These are phyloP conservation scores for Metschnikowia matae DNA, from an alignment of 805 yeast species.

Conservation along the genomic window DNA sequence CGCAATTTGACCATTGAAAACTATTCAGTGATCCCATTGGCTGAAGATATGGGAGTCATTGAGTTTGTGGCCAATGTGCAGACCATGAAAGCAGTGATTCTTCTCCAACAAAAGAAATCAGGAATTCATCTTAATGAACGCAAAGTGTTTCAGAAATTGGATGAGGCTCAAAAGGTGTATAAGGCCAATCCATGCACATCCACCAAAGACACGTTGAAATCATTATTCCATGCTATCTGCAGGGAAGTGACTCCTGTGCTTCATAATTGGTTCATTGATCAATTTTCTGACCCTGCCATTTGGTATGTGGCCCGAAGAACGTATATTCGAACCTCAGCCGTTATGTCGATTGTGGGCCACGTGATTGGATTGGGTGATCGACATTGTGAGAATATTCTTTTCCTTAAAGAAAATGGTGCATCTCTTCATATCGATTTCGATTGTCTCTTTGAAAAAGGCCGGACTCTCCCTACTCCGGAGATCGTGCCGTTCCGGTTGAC, in stretches of 20 bases:
- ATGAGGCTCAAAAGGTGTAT: conserved; percentile 28
- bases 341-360: conserved; percentile 96
- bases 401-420: conserved; percentile 70
- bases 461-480: conserved; percentile 76
- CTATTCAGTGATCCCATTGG: conserved; percentile 84
- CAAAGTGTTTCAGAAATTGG: conserved; percentile 28
- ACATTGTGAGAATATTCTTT: conserved; percentile 86
- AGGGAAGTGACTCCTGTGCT: conserved; percentile 61
- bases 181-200: conserved; percentile 7
- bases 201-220: conserved; percentile 16
- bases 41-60: conserved; percentile 83
- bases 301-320: conserved; percentile 81
- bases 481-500: conserved; percentile 92
- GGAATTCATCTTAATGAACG: conserved; percentile 21
- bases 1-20: conserved; percentile 69
- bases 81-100: conserved; percentile 60
- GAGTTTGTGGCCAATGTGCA: conserved; percentile 74
- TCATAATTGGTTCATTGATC: conserved; percentile 82
- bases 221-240: conserved; percentile 24
- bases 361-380: conserved; percentile 93
- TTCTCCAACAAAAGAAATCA: conserved; percentile 25
- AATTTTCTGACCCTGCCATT: conserved; percentile 80
- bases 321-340: conserved; percentile 80
- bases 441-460: conserved; percentile 86
- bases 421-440: conserved; percentile 95